Percentiles rank a stretch among this genome's conserved stretches.
Evolutionary conservation across 768 basidiomycete species (phyloP).

Genomic region (Pulveroboletus sp.): DNA sequence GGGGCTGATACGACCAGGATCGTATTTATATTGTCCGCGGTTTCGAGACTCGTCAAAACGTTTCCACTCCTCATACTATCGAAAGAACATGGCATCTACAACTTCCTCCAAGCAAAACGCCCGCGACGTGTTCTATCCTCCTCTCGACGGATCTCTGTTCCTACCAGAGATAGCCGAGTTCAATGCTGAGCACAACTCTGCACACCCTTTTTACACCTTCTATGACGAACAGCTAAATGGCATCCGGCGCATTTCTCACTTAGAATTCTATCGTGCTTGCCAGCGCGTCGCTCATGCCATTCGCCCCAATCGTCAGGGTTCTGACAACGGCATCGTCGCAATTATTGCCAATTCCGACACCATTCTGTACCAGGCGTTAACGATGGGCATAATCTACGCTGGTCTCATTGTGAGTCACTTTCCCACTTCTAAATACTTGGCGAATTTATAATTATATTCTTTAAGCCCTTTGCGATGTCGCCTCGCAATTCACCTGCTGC

Average conservation of each 20-base stretch:
- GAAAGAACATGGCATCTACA: neutral
- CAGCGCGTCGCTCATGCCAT: slow-evolving; percentile 42
- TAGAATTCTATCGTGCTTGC: slow-evolving; percentile 45
- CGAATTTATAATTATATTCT: neutral
- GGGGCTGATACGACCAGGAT: neutral
- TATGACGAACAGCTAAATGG: slow-evolving; percentile 15
- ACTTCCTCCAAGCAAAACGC: neutral
- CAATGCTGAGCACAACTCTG: slow-evolving; percentile 34
- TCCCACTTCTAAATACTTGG: neutral
- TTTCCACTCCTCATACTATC: neutral
- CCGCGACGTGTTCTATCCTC: slow-evolving; percentile 14
- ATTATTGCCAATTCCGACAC: slow-evolving; percentile 38
- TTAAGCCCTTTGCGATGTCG: slow-evolving; percentile 36
- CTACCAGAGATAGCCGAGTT: slow-evolving; percentile 17
- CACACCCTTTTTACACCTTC: slow-evolving; percentile 31
- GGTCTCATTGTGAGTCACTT: slow-evolving; percentile 8
- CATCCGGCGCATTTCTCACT: slow-evolving; percentile 32
- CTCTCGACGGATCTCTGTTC: slow-evolving; percentile 33
- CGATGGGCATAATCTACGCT: slow-evolving; percentile 30
- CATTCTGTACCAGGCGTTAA: slow-evolving; percentile 41
- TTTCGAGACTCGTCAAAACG: neutral
- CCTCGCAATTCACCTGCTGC: slow-evolving; percentile 37
- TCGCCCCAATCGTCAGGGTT: slow-evolving; percentile 31
- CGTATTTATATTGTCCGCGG: neutral
- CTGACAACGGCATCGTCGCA: slow-evolving; percentile 35